Conservation (phyloP, 441 rosid genomes). For the Populus hybrid region DNA sequence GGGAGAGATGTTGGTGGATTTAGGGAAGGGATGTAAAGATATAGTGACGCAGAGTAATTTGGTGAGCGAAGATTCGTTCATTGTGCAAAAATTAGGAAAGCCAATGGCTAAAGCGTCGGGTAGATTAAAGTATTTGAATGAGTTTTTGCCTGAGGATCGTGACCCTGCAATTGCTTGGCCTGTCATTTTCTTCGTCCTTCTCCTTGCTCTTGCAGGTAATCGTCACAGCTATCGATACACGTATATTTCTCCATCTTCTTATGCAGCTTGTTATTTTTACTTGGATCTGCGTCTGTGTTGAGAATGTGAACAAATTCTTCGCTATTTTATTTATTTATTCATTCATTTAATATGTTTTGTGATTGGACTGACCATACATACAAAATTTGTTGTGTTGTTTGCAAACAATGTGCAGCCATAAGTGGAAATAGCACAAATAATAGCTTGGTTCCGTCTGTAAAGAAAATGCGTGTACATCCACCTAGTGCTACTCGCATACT, state of each 20-base stretch:
- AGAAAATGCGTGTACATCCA: conserved; percentile 65
- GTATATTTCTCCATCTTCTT: neutral
- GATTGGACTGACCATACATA: too few species aligned
- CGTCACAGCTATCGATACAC: neutral
- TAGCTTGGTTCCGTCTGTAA: conserved; percentile 34
- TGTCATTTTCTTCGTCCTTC: conserved; percentile 62
- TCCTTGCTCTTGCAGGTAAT: conserved; percentile 74
- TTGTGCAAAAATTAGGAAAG: conserved; percentile 64
- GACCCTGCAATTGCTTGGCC: conserved; percentile 91
- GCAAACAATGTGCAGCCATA: conserved; percentile 39
- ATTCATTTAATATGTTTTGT: too few species aligned
- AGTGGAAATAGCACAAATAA: conserved; percentile 41
- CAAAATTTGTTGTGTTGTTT: too few species aligned
- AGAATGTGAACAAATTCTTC: neutral
- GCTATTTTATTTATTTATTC: neutral
- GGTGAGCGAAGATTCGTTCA: conserved; percentile 80
- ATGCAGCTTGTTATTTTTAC: neutral
- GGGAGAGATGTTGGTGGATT: too few species aligned
- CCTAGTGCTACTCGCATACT: conserved; percentile 52
- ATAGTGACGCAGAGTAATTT: too few species aligned
- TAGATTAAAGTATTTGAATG: conserved; percentile 62
- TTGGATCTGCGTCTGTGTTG: neutral
- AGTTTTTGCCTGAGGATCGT: conserved; percentile 97
- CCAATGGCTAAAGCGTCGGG: conserved; percentile 62
- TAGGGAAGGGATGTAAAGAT: too few species aligned